Evolutionary conservation across 1,139 yeast genomes (phyloP).

Genomic region (Yamadazyma songkhlaensis): DNA sequence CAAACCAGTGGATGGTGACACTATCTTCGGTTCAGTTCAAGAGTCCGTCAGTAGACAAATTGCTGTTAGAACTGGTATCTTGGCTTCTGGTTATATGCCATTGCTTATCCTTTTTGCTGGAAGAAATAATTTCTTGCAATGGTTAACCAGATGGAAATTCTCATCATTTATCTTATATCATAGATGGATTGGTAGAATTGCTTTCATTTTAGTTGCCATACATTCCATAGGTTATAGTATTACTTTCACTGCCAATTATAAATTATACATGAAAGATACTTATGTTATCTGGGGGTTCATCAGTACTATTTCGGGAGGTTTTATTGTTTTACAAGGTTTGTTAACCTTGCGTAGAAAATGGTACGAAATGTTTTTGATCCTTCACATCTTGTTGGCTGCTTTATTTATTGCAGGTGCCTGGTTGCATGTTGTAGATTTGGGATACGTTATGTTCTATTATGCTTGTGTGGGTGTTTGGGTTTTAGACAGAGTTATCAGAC

Average conservation of each 20-base stretch:
- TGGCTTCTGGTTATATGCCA: slow-evolving; percentile 53
- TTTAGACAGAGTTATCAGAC: slow-evolving; percentile 54
- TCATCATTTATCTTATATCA: slow-evolving; percentile 58
- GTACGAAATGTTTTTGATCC: slow-evolving; percentile 61
- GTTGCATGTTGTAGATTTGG: slow-evolving; percentile 50
- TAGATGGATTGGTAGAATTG: slow-evolving; percentile 55
- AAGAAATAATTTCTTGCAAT: slow-evolving; percentile 55
- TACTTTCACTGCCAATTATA: slow-evolving; percentile 26
- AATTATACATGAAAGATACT: slow-evolving; percentile 17
- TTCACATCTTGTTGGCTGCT: slow-evolving; percentile 60
- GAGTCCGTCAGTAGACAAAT: slow-evolving; percentile 28
- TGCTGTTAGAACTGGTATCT: slow-evolving; percentile 57
- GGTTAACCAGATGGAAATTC: slow-evolving; percentile 59
- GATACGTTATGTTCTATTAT: slow-evolving; percentile 48
- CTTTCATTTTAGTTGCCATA: slow-evolving; percentile 33
- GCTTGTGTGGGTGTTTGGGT: slow-evolving; percentile 64
- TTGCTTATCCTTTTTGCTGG: slow-evolving; percentile 57
- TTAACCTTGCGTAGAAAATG: slow-evolving; percentile 50
- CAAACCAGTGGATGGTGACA: slow-evolving; percentile 23
- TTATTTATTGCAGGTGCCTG: slow-evolving; percentile 57
- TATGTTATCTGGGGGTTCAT: slow-evolving; percentile 50
- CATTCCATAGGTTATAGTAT: slow-evolving; percentile 26
- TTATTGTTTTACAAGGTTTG: slow-evolving; percentile 47
- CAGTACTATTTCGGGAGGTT: slow-evolving; percentile 34
- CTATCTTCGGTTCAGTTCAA: slow-evolving; percentile 20